Conservation (phyloP, 2,329 filamentous ascomycete species). For the Pochonia chlamydosporia region DNA sequence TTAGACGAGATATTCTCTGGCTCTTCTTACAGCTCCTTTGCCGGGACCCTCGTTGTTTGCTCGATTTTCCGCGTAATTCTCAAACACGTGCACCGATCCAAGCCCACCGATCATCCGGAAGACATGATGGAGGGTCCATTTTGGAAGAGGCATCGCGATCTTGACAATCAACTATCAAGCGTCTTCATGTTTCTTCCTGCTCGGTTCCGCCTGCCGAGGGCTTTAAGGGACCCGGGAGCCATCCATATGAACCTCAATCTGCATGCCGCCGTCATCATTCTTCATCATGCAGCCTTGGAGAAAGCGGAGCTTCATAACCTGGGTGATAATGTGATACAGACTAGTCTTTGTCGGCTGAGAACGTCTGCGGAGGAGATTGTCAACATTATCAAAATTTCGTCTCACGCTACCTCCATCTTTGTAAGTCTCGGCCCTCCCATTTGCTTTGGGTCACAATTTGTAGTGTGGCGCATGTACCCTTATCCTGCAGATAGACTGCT, state of each 20-base stretch:
- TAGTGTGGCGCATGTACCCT: no score
- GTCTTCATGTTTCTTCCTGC: conserved; percentile 75
- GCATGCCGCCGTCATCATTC: conserved; percentile 79
- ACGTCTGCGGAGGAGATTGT: conserved; percentile 81
- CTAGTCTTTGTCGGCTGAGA: conserved; percentile 67
- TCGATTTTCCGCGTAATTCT: conserved; percentile 78
- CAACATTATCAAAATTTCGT: conserved; percentile 73
- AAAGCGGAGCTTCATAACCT: conserved; percentile 70
- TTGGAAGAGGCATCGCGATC: conserved; percentile 77
- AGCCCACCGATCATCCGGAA: conserved; percentile 63
- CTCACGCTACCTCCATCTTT: conserved; percentile 59
- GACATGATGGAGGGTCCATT: conserved; percentile 72
- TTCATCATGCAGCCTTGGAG: conserved; percentile 84
- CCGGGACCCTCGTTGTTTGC: conserved; percentile 66
- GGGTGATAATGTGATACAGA: conserved; percentile 56
- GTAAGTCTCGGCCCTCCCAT: conserved; percentile 42
- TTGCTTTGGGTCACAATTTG: not conserved
- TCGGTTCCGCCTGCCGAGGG: conserved; percentile 63
- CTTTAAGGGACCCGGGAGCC: conserved; percentile 63
- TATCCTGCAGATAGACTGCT: not conserved
- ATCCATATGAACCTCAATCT: conserved; percentile 84
- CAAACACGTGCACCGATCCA: conserved; percentile 69
- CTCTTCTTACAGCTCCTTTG: conserved; percentile 62
- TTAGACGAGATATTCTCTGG: conserved; percentile 61
- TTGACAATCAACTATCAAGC: conserved; percentile 76